A percentile compares a stretch with the other conserved stretches of the same genome.
These are phyloP conservation scores for Talaromyces amestolkiae DNA, from an alignment of 2,329 filamentous ascomycete genomes.

Conservation along the genomic window DNA sequence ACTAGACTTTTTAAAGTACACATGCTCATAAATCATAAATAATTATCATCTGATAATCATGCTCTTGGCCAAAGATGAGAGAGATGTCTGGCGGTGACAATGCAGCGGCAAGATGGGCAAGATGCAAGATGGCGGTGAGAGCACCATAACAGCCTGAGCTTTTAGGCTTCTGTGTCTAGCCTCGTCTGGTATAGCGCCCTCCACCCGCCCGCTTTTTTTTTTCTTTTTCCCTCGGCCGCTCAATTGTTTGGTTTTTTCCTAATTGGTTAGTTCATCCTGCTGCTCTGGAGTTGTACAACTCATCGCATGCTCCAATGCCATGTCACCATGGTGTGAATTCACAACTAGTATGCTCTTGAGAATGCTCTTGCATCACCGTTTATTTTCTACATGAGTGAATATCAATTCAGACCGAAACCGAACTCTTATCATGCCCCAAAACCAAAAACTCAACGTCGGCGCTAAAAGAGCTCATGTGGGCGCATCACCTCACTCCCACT, in stretches of 20 bases:
- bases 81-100: not conserved
- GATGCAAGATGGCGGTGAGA: not conserved
- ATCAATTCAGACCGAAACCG: not conserved
- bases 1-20: not conserved
- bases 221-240: not conserved
- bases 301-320: not conserved
- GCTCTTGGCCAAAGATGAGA: not conserved
- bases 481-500: not conserved
- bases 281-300: not conserved
- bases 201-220: not conserved
- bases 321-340: not conserved
- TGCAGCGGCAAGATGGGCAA: not conserved
- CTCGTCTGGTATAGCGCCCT: not conserved
- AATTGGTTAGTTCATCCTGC: not conserved
- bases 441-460: not conserved
- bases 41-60: too few relatives aligned
- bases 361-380: not conserved
- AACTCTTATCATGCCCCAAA: not conserved
- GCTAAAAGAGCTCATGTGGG: slow-evolving; percentile 10
- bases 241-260: slow-evolving; percentile 17
- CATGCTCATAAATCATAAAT: not conserved
- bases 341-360: not conserved
- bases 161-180: not conserved
- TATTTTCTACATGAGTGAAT: not conserved
- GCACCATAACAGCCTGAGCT: not conserved